Evolutionary conservation across 805 yeast genomes (phyloP), one percentile per base, ranked within the genome.

Genomic region (Phaffomyces opuntiae): DNA sequence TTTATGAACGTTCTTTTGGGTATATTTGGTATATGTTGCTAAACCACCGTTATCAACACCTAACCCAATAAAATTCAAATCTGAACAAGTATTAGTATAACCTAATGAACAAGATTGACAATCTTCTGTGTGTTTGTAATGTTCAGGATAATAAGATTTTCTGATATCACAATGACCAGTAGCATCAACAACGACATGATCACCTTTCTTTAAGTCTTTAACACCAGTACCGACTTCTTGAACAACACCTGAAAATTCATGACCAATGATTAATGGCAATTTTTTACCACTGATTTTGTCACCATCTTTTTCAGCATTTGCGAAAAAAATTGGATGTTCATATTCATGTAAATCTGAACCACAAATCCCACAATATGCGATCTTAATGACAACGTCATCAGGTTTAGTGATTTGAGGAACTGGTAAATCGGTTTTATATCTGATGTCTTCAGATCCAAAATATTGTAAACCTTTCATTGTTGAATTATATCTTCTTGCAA

Each of bases 311-410:
- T 60, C 68, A 48, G 70, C 67, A 14, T 73, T 73, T 61, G 75
- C 73, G 50, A 81, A 78, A 45, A 78, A 76, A 14, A 84, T 83
- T 2, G 83, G 87, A 25, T 74, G 80, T 40, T 69, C 64, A 51
- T 68, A 80, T 59, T 81, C 80, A 51, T 79, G 83, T 17, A 79
- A 60, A 57, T 79, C 85, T 0, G 81, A 67, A 31, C 85, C 84
- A 56, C 84, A 79, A 41, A 66, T 56, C 37, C 85, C 85, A 53
- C 83, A 77, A 55, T 62, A 75, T 13, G 70, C 66, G 21, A 74
- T 64, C 38, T 67, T 69, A 25, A 74, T 50, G n/a, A 72, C 61
- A 33, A 74, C 65, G 44, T 74, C 78, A 39, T 70, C 70, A 6
- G 64, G 62, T 16, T 61, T 56, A 3, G 55, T 49, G 32, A 68